Base-by-base conservation (phyloP, 495 filamentous ascomycete genomes). In the Xylaria grammica region DNA sequence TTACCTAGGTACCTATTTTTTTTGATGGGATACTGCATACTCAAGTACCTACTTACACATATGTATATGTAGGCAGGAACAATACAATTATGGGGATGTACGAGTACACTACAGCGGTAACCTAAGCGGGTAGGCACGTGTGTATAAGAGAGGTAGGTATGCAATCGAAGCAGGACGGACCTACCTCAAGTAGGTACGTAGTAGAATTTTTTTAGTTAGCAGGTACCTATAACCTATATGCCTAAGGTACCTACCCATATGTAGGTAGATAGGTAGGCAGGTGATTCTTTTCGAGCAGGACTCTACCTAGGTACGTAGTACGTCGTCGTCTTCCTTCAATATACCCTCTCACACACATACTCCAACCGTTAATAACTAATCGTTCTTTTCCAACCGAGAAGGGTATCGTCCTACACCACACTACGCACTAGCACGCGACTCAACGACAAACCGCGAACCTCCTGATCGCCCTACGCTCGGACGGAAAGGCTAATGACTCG, bases 381-480 rank as follows among this genome's bases (percentile, higher is more conserved):
- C 22, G 30, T 10, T 22, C 10, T 17, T 11, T 34, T 29, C 7
- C 32, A 29, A 1, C 58, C 40, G 22, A 60, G 27, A 15, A 48
- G 29, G 17, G 49, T n/a, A 30, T 52, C 26, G 49, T 52, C 26
- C 42, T 29, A 50, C 9, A 49, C 42, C 57, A 36, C 20, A 27
- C 38, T 53, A 53, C 30, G 7, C 15, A 30, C 51, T 34, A 57
- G 44, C 54, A 57, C 54, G 30, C 54, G 54, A 57, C 30, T n/a
- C 26, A 13, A 42, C n/a, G n/a, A 24, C 26, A 13, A 13, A 51
- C 36, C 30, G 30, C 58, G 30, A 42, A 32, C 30, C 48, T 52
- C 48, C 58, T 61, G 58, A 61, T 61, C 46, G 46, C 30, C 58
- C 22, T 34, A 52, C 26, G 46, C 58, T 61, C 58, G 48, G 58